A percentile compares a stretch with the other conserved stretches of the same genome.
Conservation (phyloP, 2,329 filamentous ascomycete genomes). For the Calonectria honghensis region DNA sequence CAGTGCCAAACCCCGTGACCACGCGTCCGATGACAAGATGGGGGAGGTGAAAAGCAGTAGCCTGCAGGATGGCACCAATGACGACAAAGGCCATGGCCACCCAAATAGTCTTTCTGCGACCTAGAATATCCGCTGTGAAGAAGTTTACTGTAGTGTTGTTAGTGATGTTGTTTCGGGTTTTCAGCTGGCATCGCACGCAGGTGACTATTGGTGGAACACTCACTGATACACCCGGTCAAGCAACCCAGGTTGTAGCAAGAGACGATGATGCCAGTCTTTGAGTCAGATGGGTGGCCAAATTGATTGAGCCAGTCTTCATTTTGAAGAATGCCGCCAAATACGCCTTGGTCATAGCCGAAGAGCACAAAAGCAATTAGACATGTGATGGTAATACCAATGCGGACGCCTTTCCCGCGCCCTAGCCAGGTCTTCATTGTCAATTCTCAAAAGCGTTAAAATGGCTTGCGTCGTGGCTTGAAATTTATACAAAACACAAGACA, state of each 20-base stretch:
- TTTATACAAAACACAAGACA: not conserved
- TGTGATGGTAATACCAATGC: conserved; percentile 46
- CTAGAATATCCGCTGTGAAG: conserved; percentile 70
- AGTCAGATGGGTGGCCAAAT: conserved; percentile 53
- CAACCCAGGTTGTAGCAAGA: conserved; percentile 64
- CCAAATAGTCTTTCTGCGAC: conserved; percentile 72
- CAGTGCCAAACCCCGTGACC: conserved; percentile 70
- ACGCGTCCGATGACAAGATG: conserved; percentile 70
- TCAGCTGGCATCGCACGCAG: not conserved
- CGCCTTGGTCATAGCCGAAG: conserved; percentile 69
- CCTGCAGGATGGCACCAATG: conserved; percentile 76
- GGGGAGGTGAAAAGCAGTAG: conserved; percentile 64
- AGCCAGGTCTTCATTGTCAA: conserved; percentile 50
- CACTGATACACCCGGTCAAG: conserved; percentile 62
- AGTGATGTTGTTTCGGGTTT: not conserved
- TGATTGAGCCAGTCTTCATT: conserved; percentile 65
- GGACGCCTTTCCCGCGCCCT: conserved; percentile 51
- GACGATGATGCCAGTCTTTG: conserved; percentile 55
- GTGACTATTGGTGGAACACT: conserved; percentile 74
- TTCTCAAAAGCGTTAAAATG: not conserved
- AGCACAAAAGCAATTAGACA: conserved; percentile 54
- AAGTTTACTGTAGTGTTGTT: conserved; percentile 59
- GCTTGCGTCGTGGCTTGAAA: not conserved
- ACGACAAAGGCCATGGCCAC: conserved; percentile 73
- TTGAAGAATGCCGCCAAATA: conserved; percentile 68